Conservation (phyloP, 2,329 filamentous ascomycete genomes). For the Trichoderma koningii region DNA sequence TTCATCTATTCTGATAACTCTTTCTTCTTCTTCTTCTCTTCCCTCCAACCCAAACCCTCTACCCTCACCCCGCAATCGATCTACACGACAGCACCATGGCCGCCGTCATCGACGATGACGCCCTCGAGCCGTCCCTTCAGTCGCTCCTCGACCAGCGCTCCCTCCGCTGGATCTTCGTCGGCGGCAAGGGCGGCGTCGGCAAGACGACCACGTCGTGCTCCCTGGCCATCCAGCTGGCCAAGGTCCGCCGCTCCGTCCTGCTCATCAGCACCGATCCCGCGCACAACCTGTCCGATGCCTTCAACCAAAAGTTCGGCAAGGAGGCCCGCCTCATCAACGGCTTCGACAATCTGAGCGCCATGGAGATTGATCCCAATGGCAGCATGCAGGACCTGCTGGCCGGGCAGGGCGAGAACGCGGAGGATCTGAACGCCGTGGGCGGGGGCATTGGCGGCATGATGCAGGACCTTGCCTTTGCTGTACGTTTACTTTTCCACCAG, state of each 20-base stretch:
- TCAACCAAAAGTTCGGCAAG: conserved; percentile 99
- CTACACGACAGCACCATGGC: conserved; percentile 40
- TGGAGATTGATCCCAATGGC: conserved; percentile 99
- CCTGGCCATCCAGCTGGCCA: conserved; percentile 94
- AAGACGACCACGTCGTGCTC: conserved; percentile 99
- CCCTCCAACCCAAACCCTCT: background rate
- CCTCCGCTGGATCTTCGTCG: conserved; percentile 98
- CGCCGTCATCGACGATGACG: conserved; percentile 59
- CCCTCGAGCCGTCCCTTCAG: conserved; percentile 89
- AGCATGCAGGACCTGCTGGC: conserved; percentile 94
- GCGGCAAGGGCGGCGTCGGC: conserved; percentile 96
- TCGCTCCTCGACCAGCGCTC: conserved; percentile 93
- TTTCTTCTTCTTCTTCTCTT: background rate
- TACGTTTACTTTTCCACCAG: conserved; percentile 46
- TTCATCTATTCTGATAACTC: background rate
- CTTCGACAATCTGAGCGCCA: conserved; percentile 90
- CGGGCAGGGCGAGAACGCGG: conserved; percentile 63
- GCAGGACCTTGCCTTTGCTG: conserved; percentile 95
- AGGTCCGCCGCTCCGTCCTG: conserved; percentile 90
- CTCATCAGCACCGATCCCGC: conserved; percentile 98
- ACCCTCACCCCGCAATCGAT: too few species aligned
- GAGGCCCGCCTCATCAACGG: conserved; percentile 91
- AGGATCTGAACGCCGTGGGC: conserved; percentile 66
- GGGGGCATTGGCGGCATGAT: conserved; percentile 90
- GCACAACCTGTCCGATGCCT: conserved; percentile 96